phyloP scores from a whole-genome alignment of 2,329 filamentous ascomycete genomes.

The Fusarium algeriense region DNA sequence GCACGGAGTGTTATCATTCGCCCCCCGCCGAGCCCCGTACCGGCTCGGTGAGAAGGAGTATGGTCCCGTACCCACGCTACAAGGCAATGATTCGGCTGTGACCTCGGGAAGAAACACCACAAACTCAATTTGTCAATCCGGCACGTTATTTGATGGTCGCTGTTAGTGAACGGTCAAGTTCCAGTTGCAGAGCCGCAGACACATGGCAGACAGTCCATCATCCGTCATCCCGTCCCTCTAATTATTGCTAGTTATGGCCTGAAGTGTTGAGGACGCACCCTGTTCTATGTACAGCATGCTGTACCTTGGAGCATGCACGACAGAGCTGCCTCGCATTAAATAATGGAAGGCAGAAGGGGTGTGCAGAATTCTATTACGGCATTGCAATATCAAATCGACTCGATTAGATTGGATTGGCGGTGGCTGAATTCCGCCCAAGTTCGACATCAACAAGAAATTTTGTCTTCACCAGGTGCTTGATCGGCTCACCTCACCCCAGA shows the following conservation, averaged over 20 bases:
- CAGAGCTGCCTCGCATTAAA: conserved; percentile 27
- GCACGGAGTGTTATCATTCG: conserved; percentile 10
- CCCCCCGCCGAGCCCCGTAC: conserved; percentile 5
- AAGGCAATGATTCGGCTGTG: conserved; percentile 29
- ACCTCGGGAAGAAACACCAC: conserved; percentile 29
- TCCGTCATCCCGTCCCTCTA: conserved; percentile 34
- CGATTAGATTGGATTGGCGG: not conserved
- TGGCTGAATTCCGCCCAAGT: conserved; percentile 22
- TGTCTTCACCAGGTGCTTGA: conserved; percentile 21
- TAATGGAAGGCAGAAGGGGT: not conserved
- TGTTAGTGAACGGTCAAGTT: conserved; percentile 23
- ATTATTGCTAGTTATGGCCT: conserved; percentile 7
- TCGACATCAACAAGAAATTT: conserved; percentile 16
- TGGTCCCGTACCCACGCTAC: not conserved
- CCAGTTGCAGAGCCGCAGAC: conserved; percentile 20
- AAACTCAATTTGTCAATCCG: conserved; percentile 23
- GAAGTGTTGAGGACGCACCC: conserved; percentile 2
- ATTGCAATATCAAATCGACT: not conserved
- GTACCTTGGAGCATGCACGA: conserved; percentile 33
- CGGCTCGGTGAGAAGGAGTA: conserved; percentile 43
- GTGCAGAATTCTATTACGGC: not conserved
- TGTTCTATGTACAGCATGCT: not conserved
- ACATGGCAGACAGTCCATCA: conserved; percentile 28
- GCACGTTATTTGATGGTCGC: conserved; percentile 17
- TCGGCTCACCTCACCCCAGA: conserved; percentile 40